Percentiles rank a stretch among this genome's conserved stretches.
Conservation (phyloP, 352 stramenopile genomes). For the Phytophthora kernoviae region DNA sequence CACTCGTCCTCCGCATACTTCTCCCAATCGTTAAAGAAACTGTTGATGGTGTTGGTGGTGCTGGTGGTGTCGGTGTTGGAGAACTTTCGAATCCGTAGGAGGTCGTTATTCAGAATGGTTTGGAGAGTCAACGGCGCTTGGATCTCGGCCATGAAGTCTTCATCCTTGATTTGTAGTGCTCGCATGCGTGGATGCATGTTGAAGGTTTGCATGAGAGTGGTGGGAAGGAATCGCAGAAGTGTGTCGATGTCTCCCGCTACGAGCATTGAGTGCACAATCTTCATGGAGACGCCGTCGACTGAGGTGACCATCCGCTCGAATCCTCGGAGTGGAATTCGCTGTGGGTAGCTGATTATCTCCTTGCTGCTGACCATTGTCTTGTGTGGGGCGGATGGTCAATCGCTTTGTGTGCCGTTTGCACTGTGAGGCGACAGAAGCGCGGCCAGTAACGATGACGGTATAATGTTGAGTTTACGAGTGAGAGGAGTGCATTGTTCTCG, state of each 20-base stretch:
- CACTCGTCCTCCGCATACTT: slow-evolving; percentile 38
- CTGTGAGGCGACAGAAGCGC: too few relatives aligned
- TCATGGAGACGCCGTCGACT: slow-evolving; percentile 16
- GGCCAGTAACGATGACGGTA: too few relatives aligned
- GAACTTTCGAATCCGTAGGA: slow-evolving; percentile 19
- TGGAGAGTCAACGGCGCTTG: slow-evolving; percentile 21
- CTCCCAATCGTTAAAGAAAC: slow-evolving; percentile 27
- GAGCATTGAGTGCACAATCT: slow-evolving; percentile 34
- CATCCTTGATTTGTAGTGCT: slow-evolving; percentile 22
- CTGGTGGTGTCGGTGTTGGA: not conserved
- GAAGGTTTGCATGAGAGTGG: slow-evolving; percentile 37
- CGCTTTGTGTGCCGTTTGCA: too few relatives aligned
- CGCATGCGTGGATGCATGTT: slow-evolving; percentile 52
- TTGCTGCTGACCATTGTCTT: too few relatives aligned
- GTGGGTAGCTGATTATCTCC: not conserved
- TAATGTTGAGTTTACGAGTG: too few relatives aligned
- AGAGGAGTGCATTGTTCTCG: too few relatives aligned
- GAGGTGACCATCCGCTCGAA: slow-evolving; percentile 34
- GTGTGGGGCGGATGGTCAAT: too few relatives aligned
- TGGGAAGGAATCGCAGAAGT: slow-evolving; percentile 25
- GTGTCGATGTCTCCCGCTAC: slow-evolving; percentile 14
- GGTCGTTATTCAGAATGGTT: slow-evolving; percentile 12
- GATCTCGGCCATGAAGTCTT: slow-evolving; percentile 34
- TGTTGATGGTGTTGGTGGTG: slow-evolving; percentile 7
- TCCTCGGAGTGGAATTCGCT: slow-evolving; percentile 24